Evolutionary conservation across 1,284 basidiomycete genomes (phyloP).

Genomic region (Xerocomus nothofagi): DNA sequence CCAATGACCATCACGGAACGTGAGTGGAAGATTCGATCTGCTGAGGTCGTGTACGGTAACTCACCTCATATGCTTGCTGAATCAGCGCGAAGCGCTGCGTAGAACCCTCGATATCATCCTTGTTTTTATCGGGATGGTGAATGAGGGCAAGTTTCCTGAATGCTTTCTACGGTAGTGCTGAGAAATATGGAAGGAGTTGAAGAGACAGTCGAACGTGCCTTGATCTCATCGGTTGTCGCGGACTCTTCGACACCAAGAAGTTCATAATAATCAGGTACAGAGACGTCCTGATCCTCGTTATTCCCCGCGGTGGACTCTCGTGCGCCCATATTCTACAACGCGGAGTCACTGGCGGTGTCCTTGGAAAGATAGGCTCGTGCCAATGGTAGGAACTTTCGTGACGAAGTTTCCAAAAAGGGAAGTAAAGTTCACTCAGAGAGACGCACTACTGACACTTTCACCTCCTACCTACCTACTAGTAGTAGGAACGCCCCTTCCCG

Average conservation of each 20-base stretch:
- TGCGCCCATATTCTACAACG: slow-evolving; percentile 58
- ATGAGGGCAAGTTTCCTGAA: slow-evolving; percentile 82
- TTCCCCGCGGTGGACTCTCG: slow-evolving; percentile 55
- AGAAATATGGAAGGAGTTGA: slow-evolving; percentile 2
- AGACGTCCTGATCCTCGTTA: slow-evolving; percentile 30
- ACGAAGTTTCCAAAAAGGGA: slow-evolving; percentile 19
- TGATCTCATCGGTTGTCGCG: slow-evolving; percentile 86
- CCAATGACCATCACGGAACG: neutral
- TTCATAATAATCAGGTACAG: slow-evolving; percentile 71
- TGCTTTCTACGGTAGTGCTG: slow-evolving; percentile 54
- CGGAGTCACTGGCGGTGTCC: neutral
- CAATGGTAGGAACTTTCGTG: too few relatives aligned
- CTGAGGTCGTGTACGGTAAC: slow-evolving; percentile 7
- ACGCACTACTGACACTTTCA: too few relatives aligned
- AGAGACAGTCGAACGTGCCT: slow-evolving; percentile 49
- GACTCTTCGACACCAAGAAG: slow-evolving; percentile 78
- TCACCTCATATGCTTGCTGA: slow-evolving; percentile 92
- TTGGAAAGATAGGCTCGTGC: neutral
- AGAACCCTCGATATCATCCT: slow-evolving; percentile 78
- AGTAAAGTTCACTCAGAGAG: neutral
- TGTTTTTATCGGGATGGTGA: slow-evolving; percentile 91
- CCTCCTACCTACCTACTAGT: too few relatives aligned
- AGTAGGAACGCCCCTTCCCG: neutral
- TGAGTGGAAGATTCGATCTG: slow-evolving; percentile 1
- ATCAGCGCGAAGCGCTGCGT: slow-evolving; percentile 87